These are phyloP conservation scores for Flagelloscypha sp. DNA, from an alignment of 768 basidiomycete genomes.

Conservation along the genomic window DNA sequence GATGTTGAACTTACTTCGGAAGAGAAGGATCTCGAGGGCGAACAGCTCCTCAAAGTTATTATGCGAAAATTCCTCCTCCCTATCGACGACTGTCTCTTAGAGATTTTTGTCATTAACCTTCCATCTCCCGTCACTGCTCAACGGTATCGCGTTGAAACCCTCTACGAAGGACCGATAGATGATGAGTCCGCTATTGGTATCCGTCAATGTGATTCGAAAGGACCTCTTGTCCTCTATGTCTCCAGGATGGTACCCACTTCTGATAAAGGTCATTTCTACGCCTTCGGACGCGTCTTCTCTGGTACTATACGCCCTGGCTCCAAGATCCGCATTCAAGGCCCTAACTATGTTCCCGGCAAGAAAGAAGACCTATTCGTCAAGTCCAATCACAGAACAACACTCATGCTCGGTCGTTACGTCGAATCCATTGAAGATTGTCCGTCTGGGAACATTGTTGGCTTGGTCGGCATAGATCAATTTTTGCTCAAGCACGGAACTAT, in stretches of 20 bases:
- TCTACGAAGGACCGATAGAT: slow-evolving; percentile 70
- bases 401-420: slow-evolving; percentile 67
- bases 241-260: slow-evolving; percentile 71
- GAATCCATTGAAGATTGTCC: slow-evolving; percentile 69
- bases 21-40: slow-evolving; percentile 60
- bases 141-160: slow-evolving; percentile 62
- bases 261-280: slow-evolving; percentile 71
- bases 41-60: slow-evolving; percentile 57
- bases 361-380: slow-evolving; percentile 65
- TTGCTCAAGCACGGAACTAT: slow-evolving; percentile 66
- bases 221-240: slow-evolving; percentile 60
- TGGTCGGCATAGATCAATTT: slow-evolving; percentile 71
- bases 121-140: slow-evolving; percentile 64
- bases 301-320: slow-evolving; percentile 60
- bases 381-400: slow-evolving; percentile 60
- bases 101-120: slow-evolving; percentile 71
- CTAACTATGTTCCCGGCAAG: slow-evolving; percentile 63
- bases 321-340: slow-evolving; percentile 67
- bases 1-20: slow-evolving; percentile 50
- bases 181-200: slow-evolving; percentile 67
- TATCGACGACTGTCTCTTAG: slow-evolving; percentile 60
- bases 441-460: slow-evolving; percentile 62
- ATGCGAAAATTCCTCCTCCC: slow-evolving; percentile 70
- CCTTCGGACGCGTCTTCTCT: slow-evolving; percentile 69
- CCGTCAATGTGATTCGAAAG: slow-evolving; percentile 63